Evolutionary conservation across 192 early-diverging fungal species (phyloP), one percentile per base, ranked within the genome.

Genomic region (Mortierella antarctica): DNA sequence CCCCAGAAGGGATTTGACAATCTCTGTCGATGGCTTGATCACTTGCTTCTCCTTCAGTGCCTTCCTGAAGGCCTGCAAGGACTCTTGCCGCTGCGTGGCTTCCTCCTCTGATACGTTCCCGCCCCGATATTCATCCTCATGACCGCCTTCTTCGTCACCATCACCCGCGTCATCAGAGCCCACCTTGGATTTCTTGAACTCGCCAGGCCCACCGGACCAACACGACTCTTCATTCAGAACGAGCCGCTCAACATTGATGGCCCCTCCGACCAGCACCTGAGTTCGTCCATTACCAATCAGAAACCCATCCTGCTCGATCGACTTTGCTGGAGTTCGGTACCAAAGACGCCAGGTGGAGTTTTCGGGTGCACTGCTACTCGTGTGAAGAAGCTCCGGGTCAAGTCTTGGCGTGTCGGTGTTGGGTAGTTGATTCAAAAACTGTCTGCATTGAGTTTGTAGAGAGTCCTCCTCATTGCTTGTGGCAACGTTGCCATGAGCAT

Each of bases 171-270:
- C 21, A 20, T 5, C 40, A 6, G 57, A 14, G 50, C 20, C 17
- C 7, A 48, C 13, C 42, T 41, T 60, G 2, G 67, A 23, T 42
- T 12, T 67, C 41, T 21, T 64, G 51, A 23, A 18, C 10, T 39
- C 57, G 10, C 68, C 68, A 11, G 77, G 77, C 21, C 77, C 77
- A 47, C 77, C 77, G 1, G 77, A 68, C 77, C 77, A 80, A 23
- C 53, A 68, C 11, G 65, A 68, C 47, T 67, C 65, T 21, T 80
- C 70, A 41, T 42, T 66, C 53, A 80, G 39, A 1, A 62, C 47
- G 15, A 80, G 45, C 21, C 77, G 57, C 40, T 80, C 77, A 42
- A 68, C 51, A 46, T 80, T 71, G 55, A 80, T 67, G 15, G 20
- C 42, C 17, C 77, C 77, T 17, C 77, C 70, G 1, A 80, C 47